Conservation (phyloP, 306 rosid genomes). For the Calophaca sinica region DNA sequence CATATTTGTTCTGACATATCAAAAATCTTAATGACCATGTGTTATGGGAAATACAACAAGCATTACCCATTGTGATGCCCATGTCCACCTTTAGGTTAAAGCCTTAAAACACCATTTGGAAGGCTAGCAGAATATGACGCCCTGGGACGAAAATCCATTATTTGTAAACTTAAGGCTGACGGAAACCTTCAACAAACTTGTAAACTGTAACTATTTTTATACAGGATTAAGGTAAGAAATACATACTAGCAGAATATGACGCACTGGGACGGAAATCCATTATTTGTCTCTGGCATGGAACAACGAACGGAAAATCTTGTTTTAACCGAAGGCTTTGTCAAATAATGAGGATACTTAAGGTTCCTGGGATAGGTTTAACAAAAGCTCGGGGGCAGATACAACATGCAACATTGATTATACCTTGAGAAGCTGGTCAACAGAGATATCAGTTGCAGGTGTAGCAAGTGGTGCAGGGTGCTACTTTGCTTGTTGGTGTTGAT, state of each 20-base stretch:
- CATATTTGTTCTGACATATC: neutral
- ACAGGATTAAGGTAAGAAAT: constrained; percentile 18
- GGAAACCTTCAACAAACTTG: constrained; percentile 31
- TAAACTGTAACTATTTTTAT: neutral
- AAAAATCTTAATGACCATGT: constrained; percentile 18
- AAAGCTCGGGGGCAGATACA: constrained; percentile 54
- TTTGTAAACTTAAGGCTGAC: constrained; percentile 4
- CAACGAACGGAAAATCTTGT: constrained; percentile 59
- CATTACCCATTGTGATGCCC: constrained; percentile 97
- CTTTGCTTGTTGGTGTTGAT: constrained; percentile 52
- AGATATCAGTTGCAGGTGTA: constrained; percentile 44
- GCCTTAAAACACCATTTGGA: constrained; percentile 90
- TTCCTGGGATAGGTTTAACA: constrained; percentile 52
- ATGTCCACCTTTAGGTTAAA: constrained; percentile 90
- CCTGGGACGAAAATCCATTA: too few relatives aligned
- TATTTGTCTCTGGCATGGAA: constrained; percentile 53
- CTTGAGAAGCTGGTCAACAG: constrained; percentile 60
- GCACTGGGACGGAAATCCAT: constrained; percentile 78
- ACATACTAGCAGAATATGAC: constrained; percentile 83
- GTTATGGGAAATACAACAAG: constrained; percentile 39
- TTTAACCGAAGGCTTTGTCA: constrained; percentile 45
- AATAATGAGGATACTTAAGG: constrained; percentile 39
- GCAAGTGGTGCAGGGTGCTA: neutral
- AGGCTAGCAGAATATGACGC: too few relatives aligned
- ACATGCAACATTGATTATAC: constrained; percentile 51